phyloP scores from a whole-genome alignment of 805 yeast genomes.

The Candida coleopterorum region DNA sequence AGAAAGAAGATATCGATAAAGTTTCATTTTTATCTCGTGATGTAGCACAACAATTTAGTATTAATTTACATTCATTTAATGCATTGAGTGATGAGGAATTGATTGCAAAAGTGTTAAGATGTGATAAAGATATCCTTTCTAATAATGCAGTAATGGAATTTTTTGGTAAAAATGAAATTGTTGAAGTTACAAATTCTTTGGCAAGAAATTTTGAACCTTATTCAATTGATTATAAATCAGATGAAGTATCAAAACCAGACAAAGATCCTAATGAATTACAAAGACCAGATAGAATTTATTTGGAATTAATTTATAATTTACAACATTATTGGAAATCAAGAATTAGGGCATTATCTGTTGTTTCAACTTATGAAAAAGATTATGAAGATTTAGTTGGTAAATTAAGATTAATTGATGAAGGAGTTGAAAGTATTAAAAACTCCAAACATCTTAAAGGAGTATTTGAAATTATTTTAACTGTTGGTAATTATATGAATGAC shows the following conservation, averaged over 20 bases:
- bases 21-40: slow-evolving; percentile 62
- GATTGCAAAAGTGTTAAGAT: slow-evolving; percentile 48
- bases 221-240: slow-evolving; percentile 44
- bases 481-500: slow-evolving; percentile 81
- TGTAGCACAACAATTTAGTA: slow-evolving; percentile 74
- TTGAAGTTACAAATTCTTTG: slow-evolving; percentile 52
- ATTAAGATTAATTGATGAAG: slow-evolving; percentile 54
- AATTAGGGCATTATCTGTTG: slow-evolving; percentile 54
- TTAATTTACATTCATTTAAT: slow-evolving; percentile 64
- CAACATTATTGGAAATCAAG: slow-evolving; percentile 70
- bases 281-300: slow-evolving; percentile 64
- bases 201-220: slow-evolving; percentile 61
- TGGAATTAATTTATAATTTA: slow-evolving; percentile 64
- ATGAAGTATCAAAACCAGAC: slow-evolving; percentile 36
- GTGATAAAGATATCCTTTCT: slow-evolving; percentile 52
- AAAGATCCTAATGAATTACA: slow-evolving; percentile 55
- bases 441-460: slow-evolving; percentile 54
- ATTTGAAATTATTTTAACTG: slow-evolving; percentile 60
- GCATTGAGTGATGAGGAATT: slow-evolving; percentile 50
- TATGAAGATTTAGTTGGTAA: slow-evolving; percentile 56
- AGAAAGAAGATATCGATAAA: slow-evolving; percentile 41
- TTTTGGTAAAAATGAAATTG: slow-evolving; percentile 60
- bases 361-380: slow-evolving; percentile 59
- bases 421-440: slow-evolving; percentile 47
- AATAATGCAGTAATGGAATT: slow-evolving; percentile 64